Evolutionary conservation across 805 yeast genomes (phyloP), one percentile per base, ranked within the genome.

Genomic region (Wickerhamiella lipophila): DNA sequence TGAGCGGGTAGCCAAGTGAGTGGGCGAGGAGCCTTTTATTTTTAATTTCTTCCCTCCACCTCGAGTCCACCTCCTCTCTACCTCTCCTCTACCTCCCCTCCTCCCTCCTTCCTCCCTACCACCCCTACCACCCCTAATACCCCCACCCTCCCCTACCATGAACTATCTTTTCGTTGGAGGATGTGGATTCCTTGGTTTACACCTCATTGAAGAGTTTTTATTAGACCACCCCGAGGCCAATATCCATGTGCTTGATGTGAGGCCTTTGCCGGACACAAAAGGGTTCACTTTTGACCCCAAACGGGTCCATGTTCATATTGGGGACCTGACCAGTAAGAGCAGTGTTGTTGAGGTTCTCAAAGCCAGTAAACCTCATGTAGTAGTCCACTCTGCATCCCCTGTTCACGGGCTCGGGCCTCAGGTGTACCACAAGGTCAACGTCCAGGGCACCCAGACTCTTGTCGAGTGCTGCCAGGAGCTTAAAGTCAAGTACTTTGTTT

Each of bases 341-440:
- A 94, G 85, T 58, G 80, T 92, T 4, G 62, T 67, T 2, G 59
- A 64, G 6, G 95, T 94, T 0, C 75, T 89, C 34, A 62, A 65
- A 29, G 63, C 60, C 12, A 71, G 81, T 26, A 63, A 70, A 34
- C 86, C 94, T 43, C 73, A 76, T 38, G 88, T 85, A 1, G 76
- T 92, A 21, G 95, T 92, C 7, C 97, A 94, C 62, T 83, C 95
- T 1, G 98, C 97, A 1, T 89, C 97, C 11, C 99, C 99, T 16
- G 75, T 92, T 64, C 96, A 87, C 62, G 96, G 96, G 3, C 70
- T 80, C 56, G 75, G 78, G n/a, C 82, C 82, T 55, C 80, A 77
- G 40, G 74, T 92, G 41, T 89, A 89, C 66, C 82, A 79, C 56
- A 83, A 83, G 57, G 98, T 92, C 45, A 92, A 92, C 60, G 89